phyloP scores from a whole-genome alignment of 306 rosid genomes.

The Hippophae rhamnoides region DNA sequence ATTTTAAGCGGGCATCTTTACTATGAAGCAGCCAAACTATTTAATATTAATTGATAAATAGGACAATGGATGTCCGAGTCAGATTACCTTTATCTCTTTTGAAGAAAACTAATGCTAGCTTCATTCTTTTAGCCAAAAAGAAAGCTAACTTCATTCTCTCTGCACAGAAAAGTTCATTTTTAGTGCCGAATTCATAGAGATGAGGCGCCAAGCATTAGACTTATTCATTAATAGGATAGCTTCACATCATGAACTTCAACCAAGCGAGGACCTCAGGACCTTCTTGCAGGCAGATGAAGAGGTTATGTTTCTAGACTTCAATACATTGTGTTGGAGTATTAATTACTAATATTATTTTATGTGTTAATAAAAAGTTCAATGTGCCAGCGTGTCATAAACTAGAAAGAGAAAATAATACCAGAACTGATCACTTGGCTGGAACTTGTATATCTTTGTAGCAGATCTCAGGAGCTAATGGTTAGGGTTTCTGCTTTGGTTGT shows the following conservation, averaged over 20 bases:
- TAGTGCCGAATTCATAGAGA: conserved; percentile 94
- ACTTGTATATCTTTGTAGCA: too few relatives aligned
- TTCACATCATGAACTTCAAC: conserved; percentile 78
- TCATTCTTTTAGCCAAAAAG: background rate
- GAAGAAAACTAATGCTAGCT: conserved; percentile 19
- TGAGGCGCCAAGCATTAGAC: conserved; percentile 96
- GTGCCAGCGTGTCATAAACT: too few relatives aligned
- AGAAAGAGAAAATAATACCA: too few relatives aligned
- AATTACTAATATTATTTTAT: too few relatives aligned
- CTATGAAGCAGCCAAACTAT: background rate
- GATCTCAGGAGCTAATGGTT: too few relatives aligned
- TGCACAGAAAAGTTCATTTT: conserved; percentile 91
- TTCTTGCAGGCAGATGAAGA: conserved; percentile 98
- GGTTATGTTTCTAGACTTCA: conserved; percentile 36
- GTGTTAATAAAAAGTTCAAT: too few relatives aligned
- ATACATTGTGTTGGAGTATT: background rate
- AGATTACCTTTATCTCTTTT: conserved; percentile 9
- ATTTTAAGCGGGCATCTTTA: too few relatives aligned
- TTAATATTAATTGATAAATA: conserved; percentile 5
- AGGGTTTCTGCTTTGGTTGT: too few relatives aligned
- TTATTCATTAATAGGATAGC: conserved; percentile 83
- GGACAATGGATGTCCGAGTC: conserved; percentile 9
- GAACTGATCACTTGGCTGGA: too few relatives aligned
- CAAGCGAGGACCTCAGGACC: conserved; percentile 87
- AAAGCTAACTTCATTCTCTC: conserved; percentile 8